Evolutionary conservation across 108 stramenopile genomes (phyloP).

Genomic region (Cyclotella cryptica): DNA sequence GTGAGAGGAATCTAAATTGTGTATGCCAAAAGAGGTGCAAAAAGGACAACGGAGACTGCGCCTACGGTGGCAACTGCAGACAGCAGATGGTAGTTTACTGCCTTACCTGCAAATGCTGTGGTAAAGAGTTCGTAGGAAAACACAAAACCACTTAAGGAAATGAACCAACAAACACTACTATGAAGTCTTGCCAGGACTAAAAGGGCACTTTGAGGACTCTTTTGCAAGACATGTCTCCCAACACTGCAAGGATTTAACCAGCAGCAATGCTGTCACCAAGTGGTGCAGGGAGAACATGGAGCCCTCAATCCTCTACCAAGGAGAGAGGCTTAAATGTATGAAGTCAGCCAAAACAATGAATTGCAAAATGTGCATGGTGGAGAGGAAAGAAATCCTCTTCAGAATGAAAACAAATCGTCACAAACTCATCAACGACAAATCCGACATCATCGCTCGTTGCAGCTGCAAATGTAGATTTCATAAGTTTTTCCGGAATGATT

Average conservation of each 20-base stretch:
- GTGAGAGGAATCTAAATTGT: not conserved
- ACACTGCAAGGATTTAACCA: no score
- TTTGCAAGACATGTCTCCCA: not conserved
- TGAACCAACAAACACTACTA: not conserved
- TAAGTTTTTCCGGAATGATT: not conserved
- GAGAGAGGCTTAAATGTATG: not conserved
- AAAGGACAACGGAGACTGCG: not conserved
- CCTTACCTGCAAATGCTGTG: not conserved
- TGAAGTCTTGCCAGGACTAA: no score
- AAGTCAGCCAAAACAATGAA: not conserved
- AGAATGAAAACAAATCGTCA: not conserved
- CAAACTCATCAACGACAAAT: not conserved
- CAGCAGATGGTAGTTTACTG: not conserved
- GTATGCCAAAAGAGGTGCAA: not conserved
- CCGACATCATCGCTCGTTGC: not conserved
- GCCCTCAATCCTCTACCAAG: not conserved
- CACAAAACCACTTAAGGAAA: not conserved
- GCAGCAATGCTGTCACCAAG: not conserved
- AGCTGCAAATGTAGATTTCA: not conserved
- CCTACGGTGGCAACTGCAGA: not conserved
- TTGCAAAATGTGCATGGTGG: not conserved
- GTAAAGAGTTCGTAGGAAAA: not conserved
- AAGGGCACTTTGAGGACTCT: not conserved
- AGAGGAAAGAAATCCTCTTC: not conserved
- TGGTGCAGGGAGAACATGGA: not conserved